Evolutionary conservation across 208 protist species (phyloP).

Genomic region (Histomonas meleagridis): DNA sequence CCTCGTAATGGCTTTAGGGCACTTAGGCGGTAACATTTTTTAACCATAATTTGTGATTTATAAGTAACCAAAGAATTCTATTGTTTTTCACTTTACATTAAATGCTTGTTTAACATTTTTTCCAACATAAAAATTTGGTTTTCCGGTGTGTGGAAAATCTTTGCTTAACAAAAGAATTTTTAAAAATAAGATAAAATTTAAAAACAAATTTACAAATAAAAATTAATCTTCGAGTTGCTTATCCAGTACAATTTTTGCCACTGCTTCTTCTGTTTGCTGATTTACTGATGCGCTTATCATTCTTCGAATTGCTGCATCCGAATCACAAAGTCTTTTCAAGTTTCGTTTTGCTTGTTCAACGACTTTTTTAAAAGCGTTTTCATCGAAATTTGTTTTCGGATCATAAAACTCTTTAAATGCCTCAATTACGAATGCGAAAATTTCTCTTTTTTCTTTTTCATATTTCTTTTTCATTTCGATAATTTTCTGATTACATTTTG

Average conservation of each 20-base stretch:
- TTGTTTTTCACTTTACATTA: too few relatives aligned
- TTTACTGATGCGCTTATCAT: not conserved
- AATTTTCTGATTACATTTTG: not conserved
- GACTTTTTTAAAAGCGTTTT: not conserved
- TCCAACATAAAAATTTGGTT: too few relatives aligned
- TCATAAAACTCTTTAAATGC: conserved; percentile 3
- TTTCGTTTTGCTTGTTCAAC: not conserved
- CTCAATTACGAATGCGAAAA: not conserved
- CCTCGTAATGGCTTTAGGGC: too few relatives aligned
- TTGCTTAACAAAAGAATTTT: too few relatives aligned
- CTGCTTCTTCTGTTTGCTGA: conserved; percentile 2
- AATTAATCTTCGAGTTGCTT: too few relatives aligned
- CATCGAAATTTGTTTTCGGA: not conserved
- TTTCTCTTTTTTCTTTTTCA: not conserved
- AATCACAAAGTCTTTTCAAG: not conserved
- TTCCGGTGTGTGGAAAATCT: too few relatives aligned
- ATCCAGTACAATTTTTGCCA: conserved; percentile 25
- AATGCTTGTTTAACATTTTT: too few relatives aligned
- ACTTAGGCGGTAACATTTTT: too few relatives aligned
- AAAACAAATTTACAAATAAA: too few relatives aligned
- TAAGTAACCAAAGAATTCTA: too few relatives aligned
- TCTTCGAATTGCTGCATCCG: not conserved
- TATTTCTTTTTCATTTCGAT: not conserved
- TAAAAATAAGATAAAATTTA: too few relatives aligned
- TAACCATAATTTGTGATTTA: too few relatives aligned